Conservation (phyloP, 108 stramenopile species). For the Craspedostauros australis region DNA sequence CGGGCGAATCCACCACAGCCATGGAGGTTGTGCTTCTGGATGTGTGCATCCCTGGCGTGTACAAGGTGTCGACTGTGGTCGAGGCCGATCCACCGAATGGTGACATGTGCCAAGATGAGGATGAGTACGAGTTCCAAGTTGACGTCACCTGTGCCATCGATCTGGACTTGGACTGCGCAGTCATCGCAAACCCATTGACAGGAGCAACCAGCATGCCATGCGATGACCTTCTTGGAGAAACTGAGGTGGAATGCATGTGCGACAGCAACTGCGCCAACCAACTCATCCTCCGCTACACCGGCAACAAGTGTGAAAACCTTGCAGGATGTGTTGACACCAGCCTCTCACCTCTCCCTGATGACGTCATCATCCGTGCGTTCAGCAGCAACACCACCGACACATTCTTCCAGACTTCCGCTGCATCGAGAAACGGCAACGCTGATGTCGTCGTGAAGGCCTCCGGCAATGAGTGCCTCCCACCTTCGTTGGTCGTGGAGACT, state of each 20-base stretch:
- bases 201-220: not conserved
- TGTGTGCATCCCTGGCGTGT: too few species aligned
- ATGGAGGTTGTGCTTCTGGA: too few species aligned
- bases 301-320: constrained; percentile 2
- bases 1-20: too few species aligned
- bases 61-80: too few species aligned
- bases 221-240: constrained; percentile 2
- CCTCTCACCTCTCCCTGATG: constrained; percentile 2
- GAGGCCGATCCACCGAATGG: too few species aligned
- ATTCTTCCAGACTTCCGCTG: not conserved
- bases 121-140: too few species aligned
- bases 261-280: constrained; percentile 7
- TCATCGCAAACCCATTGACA: not conserved
- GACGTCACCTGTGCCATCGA: constrained; percentile 6
- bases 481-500: constrained; percentile 7
- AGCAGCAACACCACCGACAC: constrained; percentile 1
- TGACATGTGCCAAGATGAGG: too few species aligned
- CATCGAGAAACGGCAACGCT: not conserved
- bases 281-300: constrained; percentile 13
- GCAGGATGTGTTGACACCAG: not conserved
- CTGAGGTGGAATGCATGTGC: constrained; percentile 1
- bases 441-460: not conserved
- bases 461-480: constrained; percentile 12
- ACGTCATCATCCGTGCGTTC: constrained; percentile 2
- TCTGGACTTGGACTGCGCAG: constrained; percentile 13